A percentile compares a stretch with the other conserved stretches of the same genome.
Evolutionary conservation across 1,139 yeast species (phyloP).

Genomic region (Nakaseomyces uthaithaninus): DNA sequence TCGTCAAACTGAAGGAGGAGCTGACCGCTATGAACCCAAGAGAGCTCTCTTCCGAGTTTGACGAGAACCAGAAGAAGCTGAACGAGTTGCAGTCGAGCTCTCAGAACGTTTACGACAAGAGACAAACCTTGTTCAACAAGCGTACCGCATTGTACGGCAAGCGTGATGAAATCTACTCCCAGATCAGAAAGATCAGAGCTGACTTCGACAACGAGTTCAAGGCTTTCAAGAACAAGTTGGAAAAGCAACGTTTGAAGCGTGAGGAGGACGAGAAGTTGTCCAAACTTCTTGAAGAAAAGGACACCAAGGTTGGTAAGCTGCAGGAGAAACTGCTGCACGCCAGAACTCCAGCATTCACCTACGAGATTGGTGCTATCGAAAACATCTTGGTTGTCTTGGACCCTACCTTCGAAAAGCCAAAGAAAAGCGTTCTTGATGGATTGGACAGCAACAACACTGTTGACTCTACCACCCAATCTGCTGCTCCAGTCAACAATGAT

Average conservation of each 20-base stretch:
- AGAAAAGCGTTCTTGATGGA: slow-evolving; percentile 27
- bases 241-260: slow-evolving; percentile 61
- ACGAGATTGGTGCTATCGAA: slow-evolving; percentile 68
- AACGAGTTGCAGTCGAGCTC: slow-evolving; percentile 56
- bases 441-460: slow-evolving; percentile 29
- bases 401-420: slow-evolving; percentile 64
- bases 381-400: slow-evolving; percentile 65
- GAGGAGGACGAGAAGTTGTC: slow-evolving; percentile 57
- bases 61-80: slow-evolving; percentile 49
- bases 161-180: slow-evolving; percentile 59
- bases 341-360: slow-evolving; percentile 77
- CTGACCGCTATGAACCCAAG: slow-evolving; percentile 57
- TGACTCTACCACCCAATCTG: slow-evolving; percentile 17
- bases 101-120: slow-evolving; percentile 59
- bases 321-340: slow-evolving; percentile 59
- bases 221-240: slow-evolving; percentile 61
- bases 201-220: slow-evolving; percentile 67
- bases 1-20: slow-evolving; percentile 65
- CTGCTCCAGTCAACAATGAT: slow-evolving; percentile 37
- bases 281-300: slow-evolving; percentile 50
- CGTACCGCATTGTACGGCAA: slow-evolving; percentile 62
- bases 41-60: slow-evolving; percentile 45
- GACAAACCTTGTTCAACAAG: slow-evolving; percentile 53
- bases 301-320: slow-evolving; percentile 55
- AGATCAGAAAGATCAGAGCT: slow-evolving; percentile 55